Percentiles rank a stretch among this genome's conserved stretches.
These are phyloP conservation scores for Suhomyces guaymorum DNA, from an alignment of 1,139 yeast genomes.

Conservation along the genomic window DNA sequence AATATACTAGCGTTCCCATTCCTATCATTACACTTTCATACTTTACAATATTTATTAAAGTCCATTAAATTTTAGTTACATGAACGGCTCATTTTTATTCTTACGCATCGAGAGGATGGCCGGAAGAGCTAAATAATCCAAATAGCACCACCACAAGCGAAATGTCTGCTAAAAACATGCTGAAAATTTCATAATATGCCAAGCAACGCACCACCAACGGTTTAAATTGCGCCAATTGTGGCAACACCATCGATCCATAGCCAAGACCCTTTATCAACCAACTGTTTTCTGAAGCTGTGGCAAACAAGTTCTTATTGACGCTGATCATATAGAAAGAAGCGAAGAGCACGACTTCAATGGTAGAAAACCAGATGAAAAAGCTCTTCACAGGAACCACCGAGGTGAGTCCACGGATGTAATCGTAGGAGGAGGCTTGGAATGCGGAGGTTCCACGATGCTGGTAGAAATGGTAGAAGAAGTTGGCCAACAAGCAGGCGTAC, in stretches of 20 bases:
- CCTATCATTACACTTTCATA: too few relatives aligned
- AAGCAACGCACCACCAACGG: conserved; percentile 33
- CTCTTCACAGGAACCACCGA: conserved; percentile 18
- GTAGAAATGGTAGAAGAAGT: conserved; percentile 39
- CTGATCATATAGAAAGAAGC: conserved; percentile 36
- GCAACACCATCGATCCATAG: conserved; percentile 40
- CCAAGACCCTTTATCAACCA: conserved; percentile 32
- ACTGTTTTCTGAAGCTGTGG: conserved; percentile 28
- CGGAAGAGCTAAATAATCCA: conserved; percentile 35
- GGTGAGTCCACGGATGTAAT: conserved; percentile 28
- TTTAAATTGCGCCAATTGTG: conserved; percentile 32
- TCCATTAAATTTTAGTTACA: too few relatives aligned
- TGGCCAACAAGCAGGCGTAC: conserved; percentile 25
- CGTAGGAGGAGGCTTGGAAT: conserved; percentile 35
- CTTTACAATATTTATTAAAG: too few relatives aligned
- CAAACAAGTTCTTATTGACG: conserved; percentile 27
- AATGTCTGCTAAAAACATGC: conserved; percentile 41
- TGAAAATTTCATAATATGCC: conserved; percentile 40
- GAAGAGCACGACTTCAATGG: conserved; percentile 37
- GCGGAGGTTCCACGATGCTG: conserved; percentile 17
- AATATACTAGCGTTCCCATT: too few relatives aligned
- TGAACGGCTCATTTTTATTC: too few relatives aligned
- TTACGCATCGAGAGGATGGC: conserved; percentile 1
- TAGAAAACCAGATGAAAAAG: conserved; percentile 33
- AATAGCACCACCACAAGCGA: conserved; percentile 41